phyloP scores from a whole-genome alignment of 2,329 filamentous ascomycete species.

The Celoporthe dispersa region DNA sequence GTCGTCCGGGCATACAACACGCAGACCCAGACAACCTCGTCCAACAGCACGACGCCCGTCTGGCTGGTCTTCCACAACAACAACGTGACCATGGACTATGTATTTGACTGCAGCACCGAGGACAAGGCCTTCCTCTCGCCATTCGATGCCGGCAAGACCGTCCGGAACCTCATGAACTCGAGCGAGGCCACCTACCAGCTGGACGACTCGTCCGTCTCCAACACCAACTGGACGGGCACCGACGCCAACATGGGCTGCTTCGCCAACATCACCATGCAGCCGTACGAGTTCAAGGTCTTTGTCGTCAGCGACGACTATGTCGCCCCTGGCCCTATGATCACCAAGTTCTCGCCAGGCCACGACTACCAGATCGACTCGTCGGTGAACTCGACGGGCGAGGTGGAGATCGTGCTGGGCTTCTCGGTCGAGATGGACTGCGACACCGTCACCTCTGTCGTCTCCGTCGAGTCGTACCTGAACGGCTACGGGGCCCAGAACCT shows the following conservation, averaged over 20 bases:
- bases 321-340: slow-evolving; percentile 59
- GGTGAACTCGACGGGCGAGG: slow-evolving; percentile 37
- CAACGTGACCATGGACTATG: slow-evolving; percentile 54
- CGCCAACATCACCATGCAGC: slow-evolving; percentile 52
- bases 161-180: slow-evolving; percentile 60
- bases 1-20: slow-evolving; percentile 55
- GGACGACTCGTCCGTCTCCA: slow-evolving; percentile 45
- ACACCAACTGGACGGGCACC: slow-evolving; percentile 28
- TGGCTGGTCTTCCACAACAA: slow-evolving; percentile 56
- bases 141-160: slow-evolving; percentile 56
- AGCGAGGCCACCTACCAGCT: slow-evolving; percentile 48
- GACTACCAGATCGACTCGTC: slow-evolving; percentile 55
- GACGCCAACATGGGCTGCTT: slow-evolving; percentile 51
- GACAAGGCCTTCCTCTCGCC: slow-evolving; percentile 58
- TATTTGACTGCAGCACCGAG: slow-evolving; percentile 42
- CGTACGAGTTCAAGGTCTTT: slow-evolving; percentile 63
- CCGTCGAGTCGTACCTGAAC: slow-evolving; percentile 57
- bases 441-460: slow-evolving; percentile 51
- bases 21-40: slow-evolving; percentile 53
- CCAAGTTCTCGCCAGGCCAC: slow-evolving; percentile 63
- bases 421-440: slow-evolving; percentile 64
- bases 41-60: slow-evolving; percentile 50
- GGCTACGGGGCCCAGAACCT: slow-evolving; percentile 26
- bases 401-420: slow-evolving; percentile 57
- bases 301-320: slow-evolving; percentile 57